A percentile compares a stretch with the other conserved stretches of the same genome.
phyloP scores from a whole-genome alignment of 768 basidiomycete species.

The Tephrocybe sp. region DNA sequence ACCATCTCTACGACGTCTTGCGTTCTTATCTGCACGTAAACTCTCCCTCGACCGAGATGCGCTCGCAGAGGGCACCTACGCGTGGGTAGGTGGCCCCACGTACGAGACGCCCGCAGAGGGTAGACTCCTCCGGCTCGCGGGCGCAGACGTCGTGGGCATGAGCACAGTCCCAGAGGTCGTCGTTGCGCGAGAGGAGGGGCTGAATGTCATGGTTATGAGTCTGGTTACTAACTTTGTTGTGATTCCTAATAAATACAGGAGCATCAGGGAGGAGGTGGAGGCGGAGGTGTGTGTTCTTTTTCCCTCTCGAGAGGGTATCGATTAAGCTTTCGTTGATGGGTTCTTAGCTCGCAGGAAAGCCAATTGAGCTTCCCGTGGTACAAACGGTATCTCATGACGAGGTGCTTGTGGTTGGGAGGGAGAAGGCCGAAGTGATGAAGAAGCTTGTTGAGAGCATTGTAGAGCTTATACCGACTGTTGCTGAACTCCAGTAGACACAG shows the following conservation, averaged over 20 bases:
- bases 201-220: conserved; percentile 78
- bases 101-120: conserved; percentile 92
- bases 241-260: conserved; percentile 63
- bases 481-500: conserved; percentile 7
- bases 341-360: conserved; percentile 60
- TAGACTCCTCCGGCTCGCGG: conserved; percentile 66
- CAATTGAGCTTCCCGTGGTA: conserved; percentile 36
- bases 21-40: conserved; percentile 69
- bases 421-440: conserved; percentile 74
- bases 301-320: conserved; percentile 1
- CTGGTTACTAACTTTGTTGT: conserved; percentile 87
- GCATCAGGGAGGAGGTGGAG: conserved; percentile 72
- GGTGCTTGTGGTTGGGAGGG: conserved; percentile 63
- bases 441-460: conserved; percentile 68
- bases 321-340: not conserved
- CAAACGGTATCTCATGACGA: conserved; percentile 76
- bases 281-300: conserved; percentile 63
- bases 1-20: conserved; percentile 61
- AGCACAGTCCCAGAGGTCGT: conserved; percentile 90
- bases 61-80: conserved; percentile 81
- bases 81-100: conserved; percentile 89
- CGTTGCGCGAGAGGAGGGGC: conserved; percentile 71
- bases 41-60: conserved; percentile 54
- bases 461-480: conserved; percentile 24
- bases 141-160: conserved; percentile 94